Base-by-base conservation (phyloP, 2,329 filamentous ascomycete species). In the Penicillium sp. region DNA sequence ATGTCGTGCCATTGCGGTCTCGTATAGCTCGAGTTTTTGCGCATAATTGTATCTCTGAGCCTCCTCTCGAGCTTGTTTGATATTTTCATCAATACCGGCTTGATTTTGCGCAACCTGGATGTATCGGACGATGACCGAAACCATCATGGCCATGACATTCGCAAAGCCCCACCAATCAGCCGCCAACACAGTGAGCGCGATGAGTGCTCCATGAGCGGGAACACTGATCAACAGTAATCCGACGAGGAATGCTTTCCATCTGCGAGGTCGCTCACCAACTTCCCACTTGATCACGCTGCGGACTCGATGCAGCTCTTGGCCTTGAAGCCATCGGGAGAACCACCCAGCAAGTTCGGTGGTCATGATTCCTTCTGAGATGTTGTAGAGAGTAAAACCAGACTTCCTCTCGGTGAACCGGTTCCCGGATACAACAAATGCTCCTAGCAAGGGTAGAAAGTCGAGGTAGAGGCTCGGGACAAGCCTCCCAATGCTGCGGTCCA, bases 91-190 rank as follows among this genome's bases (percentile, higher is more conserved):
- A n/a, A 61, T 61, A 0, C 59, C 59, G 14, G 47, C 56, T 45
- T 56, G 59, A 3, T 59, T 61, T 37, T 61, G 43, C 8, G 56
- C 47, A 6, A 61, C 59, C 34, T 58, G 59, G 14, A 38, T 31
- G n/a, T 48, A 56, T 45, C 59, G 37, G 25, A 61, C 52, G 34
- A 42, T 14, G 12, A 61, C 56, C 2, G 59, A 61, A 20, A 56
- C 12, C 2, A 61, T 49, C 59, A 61, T 61, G 7, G 59, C 52
- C 10, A 61, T n/a, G 20, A 61, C 59, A 50, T 61, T 61, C 5
- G 55, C 52, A 25, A 61, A 54, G 0, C 59, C 59, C 59, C 59
- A 61, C 59, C 59, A 61, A n/a, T 61, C 59, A 4, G 51, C 47
- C 47, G 59, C 34, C 15, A 61, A 31, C 5, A 61, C 52, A 5